A percentile compares a stretch with the other conserved stretches of the same genome.
These are phyloP conservation scores for Knoxdaviesia capensis DNA, from an alignment of 2,329 filamentous ascomycete genomes.

Conservation along the genomic window DNA sequence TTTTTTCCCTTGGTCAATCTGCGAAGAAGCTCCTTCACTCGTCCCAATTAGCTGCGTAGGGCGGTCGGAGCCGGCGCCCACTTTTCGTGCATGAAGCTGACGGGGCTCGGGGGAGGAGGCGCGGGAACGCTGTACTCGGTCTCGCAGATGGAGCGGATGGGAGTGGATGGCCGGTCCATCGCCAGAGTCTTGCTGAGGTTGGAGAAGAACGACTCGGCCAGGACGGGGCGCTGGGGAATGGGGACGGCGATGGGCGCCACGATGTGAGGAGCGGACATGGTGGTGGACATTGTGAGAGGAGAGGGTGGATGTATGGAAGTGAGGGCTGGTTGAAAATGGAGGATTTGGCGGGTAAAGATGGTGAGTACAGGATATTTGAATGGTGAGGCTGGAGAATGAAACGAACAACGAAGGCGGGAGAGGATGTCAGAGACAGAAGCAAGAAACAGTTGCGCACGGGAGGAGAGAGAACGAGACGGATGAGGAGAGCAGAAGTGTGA, in stretches of 20 bases:
- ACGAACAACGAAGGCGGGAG: not conserved
- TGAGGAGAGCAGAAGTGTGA: not conserved
- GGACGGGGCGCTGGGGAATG: constrained; percentile 22
- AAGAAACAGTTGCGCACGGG: not conserved
- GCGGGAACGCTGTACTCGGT: constrained; percentile 45
- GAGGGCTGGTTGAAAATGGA: too few relatives aligned
- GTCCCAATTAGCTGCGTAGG: not conserved
- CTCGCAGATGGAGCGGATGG: constrained; percentile 30
- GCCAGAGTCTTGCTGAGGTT: constrained; percentile 30
- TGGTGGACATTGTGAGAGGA: too few relatives aligned
- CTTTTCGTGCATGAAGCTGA: constrained; percentile 33
- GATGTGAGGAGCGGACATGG: constrained; percentile 6
- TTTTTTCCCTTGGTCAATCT: too few relatives aligned
- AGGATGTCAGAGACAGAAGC: not conserved
- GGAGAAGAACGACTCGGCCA: constrained; percentile 28
- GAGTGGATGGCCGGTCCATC: constrained; percentile 20
- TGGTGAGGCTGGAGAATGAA: constrained; percentile 1
- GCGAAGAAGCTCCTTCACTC: too few relatives aligned
- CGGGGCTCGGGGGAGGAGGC: constrained; percentile 41
- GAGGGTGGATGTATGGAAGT: too few relatives aligned
- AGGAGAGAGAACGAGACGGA: not conserved
- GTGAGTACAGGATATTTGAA: constrained; percentile 5
- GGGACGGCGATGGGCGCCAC: constrained; percentile 26
- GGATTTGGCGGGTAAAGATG: constrained; percentile 14
- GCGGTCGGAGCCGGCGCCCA: not conserved